Base-by-base conservation (phyloP, 1,139 yeast genomes). In the Geotrichum fermentans region DNA sequence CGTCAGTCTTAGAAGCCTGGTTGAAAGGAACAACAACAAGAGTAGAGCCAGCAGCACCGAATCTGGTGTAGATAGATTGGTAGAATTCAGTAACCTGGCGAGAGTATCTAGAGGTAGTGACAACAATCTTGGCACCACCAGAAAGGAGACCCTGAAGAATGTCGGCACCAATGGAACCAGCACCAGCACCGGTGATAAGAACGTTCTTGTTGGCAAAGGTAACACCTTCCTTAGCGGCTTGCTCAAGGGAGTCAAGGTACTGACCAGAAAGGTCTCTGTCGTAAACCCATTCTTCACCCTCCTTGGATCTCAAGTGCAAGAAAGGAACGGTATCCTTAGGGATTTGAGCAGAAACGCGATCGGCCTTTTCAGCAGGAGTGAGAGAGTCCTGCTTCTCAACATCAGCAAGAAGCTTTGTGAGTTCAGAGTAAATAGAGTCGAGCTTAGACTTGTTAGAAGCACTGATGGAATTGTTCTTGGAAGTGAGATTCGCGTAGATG, bases 111-210 rank as follows among this genome's bases (percentile, higher is more conserved):
- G 97, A 89, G 49, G 98, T 92, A 42, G 98, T 92, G 51, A 92
- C 96, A 66, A 92, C 75, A 61, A 90, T 97, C 70, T 86, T 87
- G 51, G 98, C 97, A 76, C 98, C 98, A 73, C 98, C 98, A 66
- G 94, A 82, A 51, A 92, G 75, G 67, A 92, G 77, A 58, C 98
- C 98, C 74, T 87, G 95, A 67, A 92, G 77, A 59, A 92, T 80
- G 71, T 92, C 97, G 54, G 97, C 97, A 72, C 97, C 98, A 68
- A 92, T 92, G 47, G 98, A 92, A 46, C 97, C 98, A 49, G 88
- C 92, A 75, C 98, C 98, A 47, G 97, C 97, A 75, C 98, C 98
- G 48, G 98, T 92, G 60, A 92, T 77, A 64, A 92, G 79, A 48
- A 90, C 96, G 59, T 83, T 82, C 72, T 89, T 92, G 69, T 82